These are phyloP conservation scores for Pseudogymnoascus sp. DNA, from an alignment of 2,329 filamentous ascomycete species.

Conservation along the genomic window DNA sequence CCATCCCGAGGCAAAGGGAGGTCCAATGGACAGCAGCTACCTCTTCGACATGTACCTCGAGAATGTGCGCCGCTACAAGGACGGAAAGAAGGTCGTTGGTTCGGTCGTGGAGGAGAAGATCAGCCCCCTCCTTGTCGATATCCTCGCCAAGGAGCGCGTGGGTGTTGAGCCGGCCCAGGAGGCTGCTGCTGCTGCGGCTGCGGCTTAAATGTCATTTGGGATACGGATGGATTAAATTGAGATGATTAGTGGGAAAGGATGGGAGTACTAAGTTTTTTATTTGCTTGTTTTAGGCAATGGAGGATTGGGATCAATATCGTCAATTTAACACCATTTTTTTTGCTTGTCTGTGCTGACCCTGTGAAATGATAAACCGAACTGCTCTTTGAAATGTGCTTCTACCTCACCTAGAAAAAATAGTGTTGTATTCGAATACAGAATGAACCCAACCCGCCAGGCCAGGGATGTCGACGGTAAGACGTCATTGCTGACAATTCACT, in stretches of 20 bases:
- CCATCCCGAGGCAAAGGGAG: conserved; percentile 96
- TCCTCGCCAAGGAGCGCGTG: conserved; percentile 89
- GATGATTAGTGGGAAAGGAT: not conserved
- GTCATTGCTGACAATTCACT: too few relatives aligned
- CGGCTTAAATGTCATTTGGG: not conserved
- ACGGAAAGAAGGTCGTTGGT: conserved; percentile 62
- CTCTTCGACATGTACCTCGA: conserved; percentile 95
- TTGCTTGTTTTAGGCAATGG: not conserved
- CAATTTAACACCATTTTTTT: not conserved
- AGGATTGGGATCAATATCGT: not conserved
- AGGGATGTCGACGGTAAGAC: too few relatives aligned
- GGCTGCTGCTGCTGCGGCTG: conserved; percentile 19
- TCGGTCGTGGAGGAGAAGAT: conserved; percentile 77
- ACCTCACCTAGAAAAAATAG: too few relatives aligned
- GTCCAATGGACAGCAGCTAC: conserved; percentile 90
- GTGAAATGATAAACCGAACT: not conserved
- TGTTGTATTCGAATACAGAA: too few relatives aligned
- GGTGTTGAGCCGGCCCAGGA: conserved; percentile 50
- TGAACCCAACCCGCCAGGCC: too few relatives aligned
- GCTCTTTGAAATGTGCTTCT: not conserved
- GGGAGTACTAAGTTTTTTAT: not conserved
- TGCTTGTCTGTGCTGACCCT: not conserved
- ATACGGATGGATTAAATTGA: not conserved
- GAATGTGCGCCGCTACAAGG: conserved; percentile 84
- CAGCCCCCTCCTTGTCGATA: conserved; percentile 78